Evolutionary conservation across 768 basidiomycete genomes (phyloP).

Genomic region (Dioszegia hungarica): DNA sequence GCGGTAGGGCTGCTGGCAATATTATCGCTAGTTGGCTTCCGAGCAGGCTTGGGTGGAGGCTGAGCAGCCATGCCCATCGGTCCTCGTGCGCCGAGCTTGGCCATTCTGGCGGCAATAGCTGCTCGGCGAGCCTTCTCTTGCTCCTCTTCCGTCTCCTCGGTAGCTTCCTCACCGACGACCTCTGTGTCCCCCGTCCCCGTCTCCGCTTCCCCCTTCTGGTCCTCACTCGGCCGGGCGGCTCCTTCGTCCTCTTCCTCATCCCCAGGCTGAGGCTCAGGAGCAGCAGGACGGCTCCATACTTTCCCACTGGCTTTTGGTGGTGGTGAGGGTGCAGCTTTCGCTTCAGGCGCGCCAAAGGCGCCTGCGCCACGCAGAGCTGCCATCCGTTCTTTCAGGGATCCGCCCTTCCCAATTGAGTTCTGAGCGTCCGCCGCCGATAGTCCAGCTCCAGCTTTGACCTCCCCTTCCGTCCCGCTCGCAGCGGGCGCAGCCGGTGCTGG

Average conservation of each 20-base stretch:
- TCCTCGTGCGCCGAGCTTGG: constrained; percentile 69
- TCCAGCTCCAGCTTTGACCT: constrained; percentile 17
- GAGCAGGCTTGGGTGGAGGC: constrained; percentile 64
- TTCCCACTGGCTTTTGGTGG: constrained; percentile 59
- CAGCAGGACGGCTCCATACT: constrained; percentile 74
- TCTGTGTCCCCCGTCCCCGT: constrained; percentile 18
- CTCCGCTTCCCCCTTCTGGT: constrained; percentile 1
- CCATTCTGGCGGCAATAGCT: constrained; percentile 87
- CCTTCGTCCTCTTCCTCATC: constrained; percentile 25
- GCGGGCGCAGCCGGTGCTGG: constrained; percentile 4
- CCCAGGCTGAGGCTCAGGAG: constrained; percentile 30
- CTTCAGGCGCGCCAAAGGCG: constrained; percentile 60
- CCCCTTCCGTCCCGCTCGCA: constrained; percentile 9
- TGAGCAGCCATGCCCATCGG: constrained; percentile 59
- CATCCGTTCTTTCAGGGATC: constrained; percentile 88
- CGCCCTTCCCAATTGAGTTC: constrained; percentile 69
- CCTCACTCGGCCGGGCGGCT: neutral
- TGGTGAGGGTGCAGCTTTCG: constrained; percentile 56
- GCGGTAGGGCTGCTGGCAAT: constrained; percentile 5
- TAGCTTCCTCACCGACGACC: too few relatives aligned
- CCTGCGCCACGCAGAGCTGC: constrained; percentile 82
- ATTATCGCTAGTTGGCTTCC: constrained; percentile 50
- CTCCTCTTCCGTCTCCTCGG: constrained; percentile 34
- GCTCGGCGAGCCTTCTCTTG: constrained; percentile 56
- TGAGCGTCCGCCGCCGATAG: constrained; percentile 72